A percentile compares a stretch with the other conserved stretches of the same genome.
Conservation (phyloP, 495 filamentous ascomycete genomes). For the Xylaria castorea region DNA sequence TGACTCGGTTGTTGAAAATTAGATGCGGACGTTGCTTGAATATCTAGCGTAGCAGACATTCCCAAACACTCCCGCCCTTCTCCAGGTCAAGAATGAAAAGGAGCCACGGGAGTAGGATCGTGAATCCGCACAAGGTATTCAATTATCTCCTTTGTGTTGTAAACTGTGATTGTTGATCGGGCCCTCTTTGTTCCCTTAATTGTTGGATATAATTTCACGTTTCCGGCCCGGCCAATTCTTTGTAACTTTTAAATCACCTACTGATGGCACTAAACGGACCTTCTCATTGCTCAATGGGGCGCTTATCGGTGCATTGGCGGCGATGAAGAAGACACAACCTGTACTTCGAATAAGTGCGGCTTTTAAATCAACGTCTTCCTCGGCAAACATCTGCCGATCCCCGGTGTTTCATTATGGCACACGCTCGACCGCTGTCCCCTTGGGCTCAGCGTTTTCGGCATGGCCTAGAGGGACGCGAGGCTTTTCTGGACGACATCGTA, state of each 20-base stretch:
- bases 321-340: neutral
- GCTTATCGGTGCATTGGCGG: neutral
- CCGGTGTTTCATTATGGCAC: neutral
- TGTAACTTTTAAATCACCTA: no score
- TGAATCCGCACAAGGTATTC: neutral
- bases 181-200: neutral
- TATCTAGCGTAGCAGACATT: neutral
- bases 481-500: neutral
- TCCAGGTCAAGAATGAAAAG: neutral
- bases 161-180: neutral
- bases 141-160: neutral
- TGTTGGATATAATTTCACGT: neutral
- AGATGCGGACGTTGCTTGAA: neutral
- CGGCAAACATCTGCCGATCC: neutral
- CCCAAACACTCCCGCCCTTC: neutral
- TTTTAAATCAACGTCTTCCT: neutral
- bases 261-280: neutral
- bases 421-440: neutral
- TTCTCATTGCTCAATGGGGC: neutral
- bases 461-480: neutral
- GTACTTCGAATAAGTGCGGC: neutral
- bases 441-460: conserved; percentile 17
- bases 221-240: neutral
- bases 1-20: neutral
- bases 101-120: neutral